Evolutionary conservation across 2,329 filamentous ascomycete species (phyloP), one percentile per base, ranked within the genome.

Genomic region (Dactylellina leptospora): DNA sequence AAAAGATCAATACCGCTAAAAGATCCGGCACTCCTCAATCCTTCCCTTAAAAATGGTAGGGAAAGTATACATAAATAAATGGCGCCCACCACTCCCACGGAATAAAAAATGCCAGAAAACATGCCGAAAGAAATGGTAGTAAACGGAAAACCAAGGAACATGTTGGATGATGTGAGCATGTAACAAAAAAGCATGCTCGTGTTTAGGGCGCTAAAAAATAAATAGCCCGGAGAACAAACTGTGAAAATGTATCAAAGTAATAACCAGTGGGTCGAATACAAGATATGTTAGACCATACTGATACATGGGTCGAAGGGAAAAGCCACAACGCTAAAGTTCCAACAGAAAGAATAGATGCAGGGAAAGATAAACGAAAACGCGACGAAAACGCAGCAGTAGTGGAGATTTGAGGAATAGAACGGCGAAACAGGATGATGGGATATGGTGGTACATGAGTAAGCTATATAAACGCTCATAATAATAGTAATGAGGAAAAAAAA

Each of bases 251-350:
- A n/a, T n/a, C n/a, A n/a, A n/a, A n/a, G n/a, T n/a, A n/a, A n/a
- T n/a, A n/a, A n/a, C n/a, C n/a, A 4, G 11, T 11, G 36, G 36
- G 36, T n/a, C 10, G 36, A 2, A 40, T 40, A 40, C 36, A 40
- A n/a, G 36, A 40, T 40, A 33, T 33, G 28, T 6, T 33, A 40
- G 56, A 64, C 60, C 56, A 50, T 40, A 20, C 40, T 56, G 50
- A 64, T 64, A 64, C 60, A 64, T 64, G 60, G 50, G 2, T 40
- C 8, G 23, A 23, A 53, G 27, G 13, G 33, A n/a, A n/a, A n/a
- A n/a, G n/a, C n/a, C n/a, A n/a, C 59, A 38, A 50, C 60, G 60
- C 60, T 64, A 64, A 63, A 48, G 40, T 25, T 36, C 48, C 54
- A 54, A 45, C 47, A 27, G 8, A 13, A 33, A 42, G 22, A 38